A percentile compares a stretch with the other conserved stretches of the same genome.
phyloP scores from a whole-genome alignment of 2,329 filamentous ascomycete genomes.

The Colletotrichum sp. region DNA sequence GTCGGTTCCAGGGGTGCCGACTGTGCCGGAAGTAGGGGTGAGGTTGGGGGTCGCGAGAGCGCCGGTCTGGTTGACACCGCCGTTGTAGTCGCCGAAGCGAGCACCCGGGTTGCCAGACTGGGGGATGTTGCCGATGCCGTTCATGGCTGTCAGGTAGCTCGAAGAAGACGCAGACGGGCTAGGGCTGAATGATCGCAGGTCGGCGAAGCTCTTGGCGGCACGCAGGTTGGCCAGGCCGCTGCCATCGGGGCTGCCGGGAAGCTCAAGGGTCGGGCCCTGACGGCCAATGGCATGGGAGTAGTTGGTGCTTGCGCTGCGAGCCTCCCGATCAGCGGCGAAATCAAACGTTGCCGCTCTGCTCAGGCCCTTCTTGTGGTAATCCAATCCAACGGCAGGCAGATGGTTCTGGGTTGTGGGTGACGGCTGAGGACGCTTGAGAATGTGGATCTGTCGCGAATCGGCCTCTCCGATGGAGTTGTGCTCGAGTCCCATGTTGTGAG shows the following conservation, averaged over 20 bases:
- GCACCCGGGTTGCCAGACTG: conserved; percentile 35
- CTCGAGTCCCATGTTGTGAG: conserved; percentile 91
- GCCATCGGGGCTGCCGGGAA: conserved; percentile 78
- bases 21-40: conserved; percentile 38
- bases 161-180: conserved; percentile 90
- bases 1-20: conserved; percentile 43
- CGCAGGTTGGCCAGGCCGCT: conserved; percentile 75
- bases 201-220: conserved; percentile 95
- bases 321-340: conserved; percentile 83
- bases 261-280: conserved; percentile 84
- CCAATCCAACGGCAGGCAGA: conserved; percentile 69
- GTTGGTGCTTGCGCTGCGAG: conserved; percentile 67
- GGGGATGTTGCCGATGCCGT: conserved; percentile 62
- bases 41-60: conserved; percentile 38
- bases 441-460: conserved; percentile 87
- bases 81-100: conserved; percentile 53
- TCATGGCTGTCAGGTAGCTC: conserved; percentile 70
- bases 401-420: conserved; percentile 61
- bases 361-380: conserved; percentile 81
- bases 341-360: conserved; percentile 97
- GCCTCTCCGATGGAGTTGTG: conserved; percentile 90
- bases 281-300: conserved; percentile 77
- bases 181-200: conserved; percentile 92
- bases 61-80: conserved; percentile 39
- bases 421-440: conserved; percentile 72